Evolutionary conservation across 257 asterid species (phyloP).

Genomic region (Osmanthus fragrans): DNA sequence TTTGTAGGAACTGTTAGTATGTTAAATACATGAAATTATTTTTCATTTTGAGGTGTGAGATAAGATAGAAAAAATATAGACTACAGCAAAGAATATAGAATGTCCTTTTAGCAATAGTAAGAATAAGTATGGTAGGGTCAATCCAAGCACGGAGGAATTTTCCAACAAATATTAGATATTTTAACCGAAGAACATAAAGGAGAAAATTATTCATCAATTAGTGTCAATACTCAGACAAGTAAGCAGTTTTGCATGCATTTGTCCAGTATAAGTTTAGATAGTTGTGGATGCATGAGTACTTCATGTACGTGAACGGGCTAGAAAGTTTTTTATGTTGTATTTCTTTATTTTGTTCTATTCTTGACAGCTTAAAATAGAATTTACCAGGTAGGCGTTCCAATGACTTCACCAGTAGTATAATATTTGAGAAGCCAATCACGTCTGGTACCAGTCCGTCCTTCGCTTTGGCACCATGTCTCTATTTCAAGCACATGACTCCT

Average conservation of each 20-base stretch:
- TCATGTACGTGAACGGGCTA: background rate
- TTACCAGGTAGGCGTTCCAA: conserved; percentile 96
- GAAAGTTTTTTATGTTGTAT: background rate
- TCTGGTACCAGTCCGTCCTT: conserved; percentile 85
- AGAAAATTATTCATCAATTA: background rate
- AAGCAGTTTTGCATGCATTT: background rate
- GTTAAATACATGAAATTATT: too few species aligned
- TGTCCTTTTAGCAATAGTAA: too few species aligned
- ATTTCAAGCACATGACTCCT: conserved; percentile 67
- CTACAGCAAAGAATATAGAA: too few species aligned
- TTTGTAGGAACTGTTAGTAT: too few species aligned
- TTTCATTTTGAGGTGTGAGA: too few species aligned
- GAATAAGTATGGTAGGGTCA: too few species aligned
- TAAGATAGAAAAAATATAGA: too few species aligned
- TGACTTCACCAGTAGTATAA: conserved; percentile 72
- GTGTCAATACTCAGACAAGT: background rate
- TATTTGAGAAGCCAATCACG: conserved; percentile 95
- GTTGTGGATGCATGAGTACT: too few species aligned
- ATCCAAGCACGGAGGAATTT: too few species aligned
- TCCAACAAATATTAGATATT: too few species aligned
- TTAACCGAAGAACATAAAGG: background rate
- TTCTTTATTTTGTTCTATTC: background rate
- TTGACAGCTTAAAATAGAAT: background rate
- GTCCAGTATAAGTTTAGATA: too few species aligned
- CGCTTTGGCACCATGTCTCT: conserved; percentile 98